Conservation (phyloP, 768 basidiomycete species). For the Kondoa subrosea region DNA sequence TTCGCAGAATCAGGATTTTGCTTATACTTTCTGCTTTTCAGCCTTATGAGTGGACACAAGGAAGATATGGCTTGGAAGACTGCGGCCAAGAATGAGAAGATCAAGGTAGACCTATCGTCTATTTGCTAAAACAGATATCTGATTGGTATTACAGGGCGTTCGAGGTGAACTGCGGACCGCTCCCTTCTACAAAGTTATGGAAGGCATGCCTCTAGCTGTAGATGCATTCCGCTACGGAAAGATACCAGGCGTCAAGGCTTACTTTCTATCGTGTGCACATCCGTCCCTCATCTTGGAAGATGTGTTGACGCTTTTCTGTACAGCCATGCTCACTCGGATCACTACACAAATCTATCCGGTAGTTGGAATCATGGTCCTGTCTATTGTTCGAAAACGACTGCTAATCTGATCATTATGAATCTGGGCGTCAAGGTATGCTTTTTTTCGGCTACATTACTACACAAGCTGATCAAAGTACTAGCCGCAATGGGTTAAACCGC, state of each 20-base stretch:
- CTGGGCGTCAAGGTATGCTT: conserved; percentile 53
- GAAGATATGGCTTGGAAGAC: conserved; percentile 76
- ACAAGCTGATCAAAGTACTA: neutral
- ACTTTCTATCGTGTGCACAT: conserved; percentile 76
- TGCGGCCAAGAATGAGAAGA: conserved; percentile 44
- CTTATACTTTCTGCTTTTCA: too few species aligned
- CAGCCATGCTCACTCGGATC: conserved; percentile 93
- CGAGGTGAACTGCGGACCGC: conserved; percentile 31
- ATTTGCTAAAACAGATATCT: neutral
- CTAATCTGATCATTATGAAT: conserved; percentile 80
- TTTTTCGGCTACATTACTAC: neutral
- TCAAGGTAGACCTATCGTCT: conserved; percentile 22
- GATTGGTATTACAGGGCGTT: conserved; percentile 18
- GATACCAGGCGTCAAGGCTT: conserved; percentile 75
- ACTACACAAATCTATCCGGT: conserved; percentile 78
- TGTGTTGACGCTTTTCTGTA: conserved; percentile 12
- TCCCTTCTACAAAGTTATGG: conserved; percentile 82
- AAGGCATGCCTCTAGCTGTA: conserved; percentile 95
- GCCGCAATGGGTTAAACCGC: conserved; percentile 62
- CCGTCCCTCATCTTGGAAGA: neutral
- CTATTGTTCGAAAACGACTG: conserved; percentile 80
- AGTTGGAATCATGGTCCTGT: conserved; percentile 83
- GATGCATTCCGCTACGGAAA: conserved; percentile 90
- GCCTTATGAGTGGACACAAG: conserved; percentile 75
- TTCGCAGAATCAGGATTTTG: too few species aligned